A percentile compares a stretch with the other conserved stretches of the same genome.
Evolutionary conservation across 129 eudicot genomes (phyloP).

Genomic region (Lactuca saligna): DNA sequence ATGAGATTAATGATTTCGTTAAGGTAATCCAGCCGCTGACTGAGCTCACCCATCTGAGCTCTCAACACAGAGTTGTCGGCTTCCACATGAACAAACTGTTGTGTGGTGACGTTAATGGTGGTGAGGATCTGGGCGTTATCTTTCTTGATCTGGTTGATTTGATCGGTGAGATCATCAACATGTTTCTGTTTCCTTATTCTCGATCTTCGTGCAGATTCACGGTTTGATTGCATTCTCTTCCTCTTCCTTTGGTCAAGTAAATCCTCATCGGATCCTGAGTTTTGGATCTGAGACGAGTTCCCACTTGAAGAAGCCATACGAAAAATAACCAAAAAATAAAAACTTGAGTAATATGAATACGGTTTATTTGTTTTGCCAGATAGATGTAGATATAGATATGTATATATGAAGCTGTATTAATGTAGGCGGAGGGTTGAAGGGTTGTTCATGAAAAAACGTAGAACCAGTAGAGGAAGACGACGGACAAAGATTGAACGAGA

Average conservation of each 20-base stretch:
- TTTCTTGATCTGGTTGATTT: conserved; percentile 50
- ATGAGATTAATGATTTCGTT: conserved; percentile 58
- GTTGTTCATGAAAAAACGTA: conserved; percentile 75
- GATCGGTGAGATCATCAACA: conserved; percentile 63
- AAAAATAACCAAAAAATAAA: neutral
- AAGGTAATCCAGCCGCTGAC: conserved; percentile 67
- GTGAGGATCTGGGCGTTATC: conserved; percentile 65
- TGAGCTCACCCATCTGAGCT: conserved; percentile 79
- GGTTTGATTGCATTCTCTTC: conserved; percentile 89
- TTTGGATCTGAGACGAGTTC: conserved; percentile 51
- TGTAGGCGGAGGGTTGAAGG: neutral
- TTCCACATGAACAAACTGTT: conserved; percentile 54
- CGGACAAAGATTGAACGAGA: conserved; percentile 94
- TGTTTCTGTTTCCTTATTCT: conserved; percentile 84
- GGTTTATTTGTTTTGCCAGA: neutral
- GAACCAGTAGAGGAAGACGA: conserved; percentile 95
- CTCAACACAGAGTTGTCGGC: conserved; percentile 83
- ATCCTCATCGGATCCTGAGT: conserved; percentile 70
- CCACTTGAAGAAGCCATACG: conserved; percentile 74
- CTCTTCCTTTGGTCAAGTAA: conserved; percentile 70
- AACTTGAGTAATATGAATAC: neutral
- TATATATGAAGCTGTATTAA: neutral
- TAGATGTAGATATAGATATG: neutral
- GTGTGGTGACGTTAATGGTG: conserved; percentile 50
- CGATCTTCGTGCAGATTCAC: conserved; percentile 92